A percentile compares a stretch with the other conserved stretches of the same genome.
These are phyloP conservation scores for Drosera capensis DNA, from an alignment of 148 eudicot genomes.

Conservation along the genomic window DNA sequence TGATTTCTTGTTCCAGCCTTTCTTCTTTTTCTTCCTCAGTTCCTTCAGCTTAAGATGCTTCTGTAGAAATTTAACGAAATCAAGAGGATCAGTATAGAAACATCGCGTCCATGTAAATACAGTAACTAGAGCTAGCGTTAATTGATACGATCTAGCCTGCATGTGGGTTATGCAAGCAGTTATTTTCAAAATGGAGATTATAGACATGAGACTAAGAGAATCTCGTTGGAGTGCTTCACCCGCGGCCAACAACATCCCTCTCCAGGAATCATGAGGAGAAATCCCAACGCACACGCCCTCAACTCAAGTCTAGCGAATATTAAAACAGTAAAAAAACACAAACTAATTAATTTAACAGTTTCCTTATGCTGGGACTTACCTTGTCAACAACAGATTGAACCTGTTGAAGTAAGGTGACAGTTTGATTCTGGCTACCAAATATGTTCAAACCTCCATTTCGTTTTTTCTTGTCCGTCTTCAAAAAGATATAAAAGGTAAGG, in stretches of 20 bases:
- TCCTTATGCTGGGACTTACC: slow-evolving; percentile 27
- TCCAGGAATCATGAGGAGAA: no score
- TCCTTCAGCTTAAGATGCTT: slow-evolving; percentile 76
- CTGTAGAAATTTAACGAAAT: slow-evolving; percentile 23
- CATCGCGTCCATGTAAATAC: not conserved
- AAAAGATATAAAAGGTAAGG: slow-evolving; percentile 53
- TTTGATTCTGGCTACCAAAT: slow-evolving; percentile 65
- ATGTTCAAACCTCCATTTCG: slow-evolving; percentile 36
- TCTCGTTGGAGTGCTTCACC: no score
- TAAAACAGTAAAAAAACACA: not conserved
- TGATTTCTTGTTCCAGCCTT: slow-evolving; percentile 57
- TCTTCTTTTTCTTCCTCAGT: slow-evolving; percentile 48
- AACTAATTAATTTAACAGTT: no score
- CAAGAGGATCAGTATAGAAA: no score
- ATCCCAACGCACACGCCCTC: no score
- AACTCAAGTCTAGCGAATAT: not conserved
- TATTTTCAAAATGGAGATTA: no score
- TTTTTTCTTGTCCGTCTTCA: slow-evolving; percentile 83
- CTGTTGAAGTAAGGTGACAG: slow-evolving; percentile 65
- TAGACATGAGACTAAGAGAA: no score
- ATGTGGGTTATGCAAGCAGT: no score
- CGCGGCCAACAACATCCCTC: no score
- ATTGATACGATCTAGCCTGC: no score
- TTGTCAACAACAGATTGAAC: slow-evolving; percentile 65
- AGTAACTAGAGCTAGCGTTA: not conserved